Evolutionary conservation across 2,329 filamentous ascomycete species (phyloP).

Genomic region (Pseudocercospora vitis): DNA sequence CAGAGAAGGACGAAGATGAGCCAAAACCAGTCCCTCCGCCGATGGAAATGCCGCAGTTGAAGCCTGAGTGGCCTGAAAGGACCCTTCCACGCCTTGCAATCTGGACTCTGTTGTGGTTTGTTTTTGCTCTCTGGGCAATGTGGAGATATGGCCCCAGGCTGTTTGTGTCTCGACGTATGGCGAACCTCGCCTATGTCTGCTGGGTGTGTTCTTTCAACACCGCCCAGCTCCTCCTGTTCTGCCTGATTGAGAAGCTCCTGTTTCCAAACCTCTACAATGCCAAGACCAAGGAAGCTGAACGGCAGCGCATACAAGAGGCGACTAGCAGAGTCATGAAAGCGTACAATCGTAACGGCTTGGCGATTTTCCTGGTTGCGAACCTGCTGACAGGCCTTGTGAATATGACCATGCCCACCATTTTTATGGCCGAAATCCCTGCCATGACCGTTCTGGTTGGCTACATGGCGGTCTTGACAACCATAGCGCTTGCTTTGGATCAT

Average conservation of each 20-base stretch:
- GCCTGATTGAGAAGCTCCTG: constrained; percentile 71
- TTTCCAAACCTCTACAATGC: constrained; percentile 71
- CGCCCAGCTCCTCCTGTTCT: constrained; percentile 76
- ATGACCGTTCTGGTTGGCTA: constrained; percentile 77
- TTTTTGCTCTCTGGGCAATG: constrained; percentile 70
- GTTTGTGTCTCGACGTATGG: constrained; percentile 80
- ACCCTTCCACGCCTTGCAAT: constrained; percentile 54
- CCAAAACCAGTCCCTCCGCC: constrained; percentile 19
- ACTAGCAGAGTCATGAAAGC: constrained; percentile 80
- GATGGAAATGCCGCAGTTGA: constrained; percentile 25
- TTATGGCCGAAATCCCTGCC: constrained; percentile 62
- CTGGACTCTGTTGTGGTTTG: constrained; percentile 67
- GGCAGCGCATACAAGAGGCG: constrained; percentile 63
- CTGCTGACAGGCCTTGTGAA: constrained; percentile 87
- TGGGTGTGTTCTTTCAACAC: constrained; percentile 94
- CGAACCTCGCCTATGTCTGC: constrained; percentile 88
- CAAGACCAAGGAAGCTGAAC: constrained; percentile 56
- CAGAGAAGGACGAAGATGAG: constrained; percentile 21
- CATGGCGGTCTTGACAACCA: constrained; percentile 62
- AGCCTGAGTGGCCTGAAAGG: constrained; percentile 30
- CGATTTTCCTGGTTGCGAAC: constrained; percentile 83
- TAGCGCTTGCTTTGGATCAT: constrained; percentile 67
- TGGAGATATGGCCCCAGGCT: constrained; percentile 70
- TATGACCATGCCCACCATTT: constrained; percentile 77
- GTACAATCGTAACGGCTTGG: constrained; percentile 85